Conservation (phyloP, 2,329 filamentous ascomycete genomes). For the Fusarium transvaalense region DNA sequence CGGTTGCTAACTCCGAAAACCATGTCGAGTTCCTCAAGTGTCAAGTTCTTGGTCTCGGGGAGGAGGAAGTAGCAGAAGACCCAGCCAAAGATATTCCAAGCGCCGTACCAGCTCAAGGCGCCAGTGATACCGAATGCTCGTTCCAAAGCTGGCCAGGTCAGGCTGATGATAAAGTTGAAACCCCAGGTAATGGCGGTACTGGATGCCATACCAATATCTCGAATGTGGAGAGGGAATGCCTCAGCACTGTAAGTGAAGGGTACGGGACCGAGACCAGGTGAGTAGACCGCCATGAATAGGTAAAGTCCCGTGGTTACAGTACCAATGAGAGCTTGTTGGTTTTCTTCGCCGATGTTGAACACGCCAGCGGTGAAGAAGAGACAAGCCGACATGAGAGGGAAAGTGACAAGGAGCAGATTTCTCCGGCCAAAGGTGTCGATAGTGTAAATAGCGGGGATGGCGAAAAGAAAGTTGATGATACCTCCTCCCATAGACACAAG, state of each 20-base stretch:
- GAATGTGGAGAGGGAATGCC: slow-evolving; percentile 68
- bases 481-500: slow-evolving; percentile 69
- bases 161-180: slow-evolving; percentile 56
- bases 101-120: slow-evolving; percentile 57
- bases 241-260: slow-evolving; percentile 72
- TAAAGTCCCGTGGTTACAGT: slow-evolving; percentile 56
- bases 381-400: slow-evolving; percentile 68
- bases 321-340: slow-evolving; percentile 44
- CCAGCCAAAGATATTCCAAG: slow-evolving; percentile 54
- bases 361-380: slow-evolving; percentile 66
- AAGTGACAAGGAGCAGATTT: slow-evolving; percentile 68
- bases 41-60: slow-evolving; percentile 54
- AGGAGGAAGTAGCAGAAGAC: slow-evolving; percentile 53
- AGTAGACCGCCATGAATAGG: slow-evolving; percentile 58
- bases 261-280: slow-evolving; percentile 67
- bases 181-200: slow-evolving; percentile 58
- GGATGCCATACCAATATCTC: slow-evolving; percentile 67
- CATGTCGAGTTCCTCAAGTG: slow-evolving; percentile 52
- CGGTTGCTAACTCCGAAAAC: slow-evolving; percentile 52
- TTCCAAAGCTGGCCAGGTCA: slow-evolving; percentile 51
- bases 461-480: slow-evolving; percentile 69
- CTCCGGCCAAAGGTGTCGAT: slow-evolving; percentile 70
- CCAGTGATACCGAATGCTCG: slow-evolving; percentile 49
- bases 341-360: slow-evolving; percentile 56
- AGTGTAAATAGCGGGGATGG: slow-evolving; percentile 69